A percentile compares a stretch with the other conserved stretches of the same genome.
Evolutionary conservation across 2,329 filamentous ascomycete species (phyloP).

Genomic region (Alternaria conjuncta): DNA sequence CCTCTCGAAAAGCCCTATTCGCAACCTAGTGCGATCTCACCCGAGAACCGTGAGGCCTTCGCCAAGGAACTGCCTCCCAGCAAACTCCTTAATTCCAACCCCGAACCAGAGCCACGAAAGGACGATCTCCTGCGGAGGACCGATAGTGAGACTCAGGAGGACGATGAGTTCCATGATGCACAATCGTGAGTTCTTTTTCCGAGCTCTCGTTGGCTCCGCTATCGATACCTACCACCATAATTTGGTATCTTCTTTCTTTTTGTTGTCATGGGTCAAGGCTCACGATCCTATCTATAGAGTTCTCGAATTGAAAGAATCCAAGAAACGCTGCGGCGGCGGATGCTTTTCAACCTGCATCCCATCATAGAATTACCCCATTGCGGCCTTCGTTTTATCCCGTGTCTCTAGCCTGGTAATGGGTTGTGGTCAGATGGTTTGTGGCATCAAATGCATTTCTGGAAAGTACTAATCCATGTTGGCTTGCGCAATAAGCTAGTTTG

Average conservation of each 20-base stretch:
- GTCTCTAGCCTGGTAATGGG: not conserved
- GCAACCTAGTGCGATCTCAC: constrained; percentile 6
- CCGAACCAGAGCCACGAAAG: constrained; percentile 20
- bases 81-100: constrained; percentile 37
- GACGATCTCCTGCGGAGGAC: constrained; percentile 36
- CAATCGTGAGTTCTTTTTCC: constrained; percentile 39
- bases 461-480: not conserved
- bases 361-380: not conserved
- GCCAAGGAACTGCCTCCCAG: constrained; percentile 32
- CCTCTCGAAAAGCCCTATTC: constrained; percentile 14
- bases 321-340: constrained; percentile 3
- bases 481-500: not conserved
- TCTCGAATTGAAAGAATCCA: constrained; percentile 5
- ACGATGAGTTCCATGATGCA: constrained; percentile 58
- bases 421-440: not conserved
- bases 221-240: not conserved
- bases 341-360: constrained; percentile 27
- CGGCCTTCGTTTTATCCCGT: not conserved
- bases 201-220: not conserved
- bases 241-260: not conserved
- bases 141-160: constrained; percentile 53
- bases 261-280: constrained; percentile 2
- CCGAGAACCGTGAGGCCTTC: constrained; percentile 17
- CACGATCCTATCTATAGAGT: constrained; percentile 9
- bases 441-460: not conserved